These are phyloP conservation scores for Margaritispora aquatica DNA, from an alignment of 495 filamentous ascomycete genomes.

Conservation along the genomic window DNA sequence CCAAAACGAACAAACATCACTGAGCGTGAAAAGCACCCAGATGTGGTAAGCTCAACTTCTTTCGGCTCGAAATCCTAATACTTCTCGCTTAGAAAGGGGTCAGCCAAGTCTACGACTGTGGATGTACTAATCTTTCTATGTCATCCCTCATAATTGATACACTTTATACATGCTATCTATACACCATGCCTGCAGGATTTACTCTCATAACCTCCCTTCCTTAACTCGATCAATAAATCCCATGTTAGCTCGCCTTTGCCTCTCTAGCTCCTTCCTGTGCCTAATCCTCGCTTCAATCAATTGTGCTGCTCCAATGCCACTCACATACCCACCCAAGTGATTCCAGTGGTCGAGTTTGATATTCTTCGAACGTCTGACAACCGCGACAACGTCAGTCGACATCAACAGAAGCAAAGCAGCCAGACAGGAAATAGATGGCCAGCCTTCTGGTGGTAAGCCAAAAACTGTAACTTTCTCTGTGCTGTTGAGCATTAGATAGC, in stretches of 20 bases:
- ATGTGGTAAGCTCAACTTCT: too few relatives aligned
- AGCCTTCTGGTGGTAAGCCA: constrained; percentile 43
- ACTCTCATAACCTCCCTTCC: constrained; percentile 10
- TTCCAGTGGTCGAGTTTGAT: constrained; percentile 56
- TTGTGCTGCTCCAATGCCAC: constrained; percentile 39
- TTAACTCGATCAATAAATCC: constrained; percentile 14
- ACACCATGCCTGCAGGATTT: not conserved
- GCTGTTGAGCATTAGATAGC: constrained; percentile 62
- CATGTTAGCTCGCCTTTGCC: constrained; percentile 18
- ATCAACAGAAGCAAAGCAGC: constrained; percentile 40
- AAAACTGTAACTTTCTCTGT: constrained; percentile 44
- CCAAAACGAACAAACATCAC: too few relatives aligned
- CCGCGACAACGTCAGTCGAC: constrained; percentile 38
- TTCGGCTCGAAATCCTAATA: too few relatives aligned
- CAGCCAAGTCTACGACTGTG: not conserved
- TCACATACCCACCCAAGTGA: constrained; percentile 63
- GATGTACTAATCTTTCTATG: not conserved
- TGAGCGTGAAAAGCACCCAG: too few relatives aligned
- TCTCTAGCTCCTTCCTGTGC: constrained; percentile 20
- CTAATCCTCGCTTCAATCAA: constrained; percentile 17
- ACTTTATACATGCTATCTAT: not conserved
- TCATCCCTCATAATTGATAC: not conserved
- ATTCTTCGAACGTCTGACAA: constrained; percentile 27
- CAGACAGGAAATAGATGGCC: constrained; percentile 43
- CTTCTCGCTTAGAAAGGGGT: not conserved